These are phyloP conservation scores for Populus nigra DNA, from an alignment of 345 rosid genomes.

Conservation along the genomic window DNA sequence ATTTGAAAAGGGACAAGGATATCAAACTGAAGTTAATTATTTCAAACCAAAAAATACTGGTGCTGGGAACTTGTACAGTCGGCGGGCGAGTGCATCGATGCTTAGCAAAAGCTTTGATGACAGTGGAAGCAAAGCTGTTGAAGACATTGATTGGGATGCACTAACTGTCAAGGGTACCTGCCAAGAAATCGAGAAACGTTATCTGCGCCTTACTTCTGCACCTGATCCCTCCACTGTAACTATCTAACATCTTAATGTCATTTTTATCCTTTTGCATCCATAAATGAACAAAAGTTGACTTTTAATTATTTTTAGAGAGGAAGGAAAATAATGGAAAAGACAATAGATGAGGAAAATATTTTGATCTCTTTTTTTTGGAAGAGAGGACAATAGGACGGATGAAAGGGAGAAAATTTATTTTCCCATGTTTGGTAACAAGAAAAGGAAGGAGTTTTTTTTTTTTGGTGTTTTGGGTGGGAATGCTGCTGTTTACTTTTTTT, in stretches of 20 bases:
- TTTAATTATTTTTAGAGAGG: background rate
- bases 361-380: background rate
- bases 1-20: slow-evolving; percentile 76
- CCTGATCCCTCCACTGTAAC: slow-evolving; percentile 95
- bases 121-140: slow-evolving; percentile 83
- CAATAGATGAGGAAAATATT: background rate
- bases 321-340: background rate
- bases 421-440: background rate
- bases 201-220: slow-evolving; percentile 97
- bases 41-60: slow-evolving; percentile 63
- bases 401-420: background rate
- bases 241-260: slow-evolving; percentile 21
- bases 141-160: slow-evolving; percentile 99
- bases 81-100: slow-evolving; percentile 74
- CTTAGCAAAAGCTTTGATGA: slow-evolving; percentile 71
- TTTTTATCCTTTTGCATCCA: background rate
- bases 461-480: background rate
- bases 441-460: background rate
- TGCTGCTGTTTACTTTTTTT: background rate
- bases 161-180: slow-evolving; percentile 91
- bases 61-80: slow-evolving; percentile 55
- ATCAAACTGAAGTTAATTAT: slow-evolving; percentile 49
- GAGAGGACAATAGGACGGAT: background rate
- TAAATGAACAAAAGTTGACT: background rate
- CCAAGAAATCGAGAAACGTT: slow-evolving; percentile 94